Evolutionary conservation across 176 grass and related monocot species (phyloP), one percentile per base, ranked within the genome.

Genomic region (Otatea glauca): DNA sequence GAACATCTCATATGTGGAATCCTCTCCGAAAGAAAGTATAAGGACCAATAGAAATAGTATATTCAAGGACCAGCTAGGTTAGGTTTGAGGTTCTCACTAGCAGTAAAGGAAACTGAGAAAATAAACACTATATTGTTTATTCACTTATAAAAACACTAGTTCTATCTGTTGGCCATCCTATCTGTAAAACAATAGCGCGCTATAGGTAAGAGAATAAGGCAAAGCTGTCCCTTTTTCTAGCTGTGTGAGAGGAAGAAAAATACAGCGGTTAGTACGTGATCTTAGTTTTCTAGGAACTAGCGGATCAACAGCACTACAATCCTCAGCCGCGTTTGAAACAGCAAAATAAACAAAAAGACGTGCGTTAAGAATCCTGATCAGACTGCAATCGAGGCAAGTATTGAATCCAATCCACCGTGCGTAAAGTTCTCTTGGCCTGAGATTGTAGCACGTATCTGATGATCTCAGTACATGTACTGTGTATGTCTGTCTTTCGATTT

Each of bases 251-350:
- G 75, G 12, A 86, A 56, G 4, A 4, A 12, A 58, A n/a, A 78
- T 42, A 67, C n/a, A 77, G n/a, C 49, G 4, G 50, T 61, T 83
- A 65, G 41, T 95, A 94, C 93, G 90, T 88, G 93, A 95, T 90
- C 93, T 90, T 45, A 95, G 65, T 88, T 90, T 95, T 79, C 93
- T 92, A 44, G 93, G 93, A 75, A 95, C 88, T n/a, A 61, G 83
- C 66, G 90, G 93, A 84, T 92, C 82, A 20, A 75, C 72, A 68
- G 80, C 34, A 84, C 92, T 79, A 68, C 86, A 81, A 53, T 61
- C 86, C 80, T 81, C 90, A 72, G 53, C 51, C 21, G 88, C 82
- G 90, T 95, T 75, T 75, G 68, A 78, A 81, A 74, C 44, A 55
- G 5, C 32, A 82, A 82, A 78, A 87, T 0, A 9, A 76, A 70